Conservation (phyloP, 1,284 basidiomycete genomes). For the Cyathus pygmaeus region DNA sequence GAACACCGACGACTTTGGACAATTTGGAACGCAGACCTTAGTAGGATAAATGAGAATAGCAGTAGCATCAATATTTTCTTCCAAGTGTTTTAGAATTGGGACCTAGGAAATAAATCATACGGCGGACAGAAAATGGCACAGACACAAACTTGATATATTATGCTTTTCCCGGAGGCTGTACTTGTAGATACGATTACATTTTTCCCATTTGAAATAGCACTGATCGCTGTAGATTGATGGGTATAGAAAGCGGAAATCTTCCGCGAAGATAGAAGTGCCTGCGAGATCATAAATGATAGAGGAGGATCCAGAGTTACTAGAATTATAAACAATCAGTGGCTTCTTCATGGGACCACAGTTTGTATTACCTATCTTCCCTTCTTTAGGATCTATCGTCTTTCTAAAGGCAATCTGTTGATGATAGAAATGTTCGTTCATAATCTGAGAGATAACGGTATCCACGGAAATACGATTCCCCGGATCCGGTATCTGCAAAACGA, state of each 20-base stretch:
- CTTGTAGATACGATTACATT: constrained; percentile 91
- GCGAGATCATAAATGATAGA: constrained; percentile 65
- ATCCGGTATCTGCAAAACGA: constrained; percentile 52
- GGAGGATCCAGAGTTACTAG: constrained; percentile 64
- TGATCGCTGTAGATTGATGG: constrained; percentile 85
- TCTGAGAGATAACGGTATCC: constrained; percentile 64
- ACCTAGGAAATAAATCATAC: constrained; percentile 55
- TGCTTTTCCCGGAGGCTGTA: constrained; percentile 92
- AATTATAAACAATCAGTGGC: constrained; percentile 1
- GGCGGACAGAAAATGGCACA: background rate
- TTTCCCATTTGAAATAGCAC: constrained; percentile 67
- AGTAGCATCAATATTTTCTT: constrained; percentile 69
- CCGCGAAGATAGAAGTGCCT: constrained; percentile 71
- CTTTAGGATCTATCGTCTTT: constrained; percentile 62
- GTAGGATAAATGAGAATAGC: constrained; percentile 93
- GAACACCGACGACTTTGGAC: too few relatives aligned
- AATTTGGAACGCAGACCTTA: constrained; percentile 62
- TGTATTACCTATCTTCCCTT: constrained; percentile 60
- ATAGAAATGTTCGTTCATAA: constrained; percentile 71
- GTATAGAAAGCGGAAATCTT: constrained; percentile 77
- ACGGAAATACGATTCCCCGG: constrained; percentile 68
- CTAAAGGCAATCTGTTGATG: constrained; percentile 72
- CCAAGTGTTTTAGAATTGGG: constrained; percentile 77
- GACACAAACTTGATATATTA: constrained; percentile 81
- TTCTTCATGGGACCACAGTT: background rate